Conservation (phyloP, 805 yeast genomes). For the Candida pini region DNA sequence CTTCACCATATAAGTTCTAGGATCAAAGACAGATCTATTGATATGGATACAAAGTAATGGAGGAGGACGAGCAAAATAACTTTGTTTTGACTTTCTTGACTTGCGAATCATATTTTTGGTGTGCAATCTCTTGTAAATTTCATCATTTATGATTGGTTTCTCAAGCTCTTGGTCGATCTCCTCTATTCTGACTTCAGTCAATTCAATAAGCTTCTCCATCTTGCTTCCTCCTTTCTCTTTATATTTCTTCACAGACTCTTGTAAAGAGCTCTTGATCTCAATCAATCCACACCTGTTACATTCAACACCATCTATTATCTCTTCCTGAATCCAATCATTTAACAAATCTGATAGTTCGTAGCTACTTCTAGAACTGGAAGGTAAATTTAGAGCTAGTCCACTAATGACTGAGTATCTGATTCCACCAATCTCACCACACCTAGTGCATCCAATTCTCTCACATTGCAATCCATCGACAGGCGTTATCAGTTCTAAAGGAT, state of each 20-base stretch:
- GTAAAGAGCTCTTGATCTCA: slow-evolving; percentile 50
- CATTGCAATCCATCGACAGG: slow-evolving; percentile 91
- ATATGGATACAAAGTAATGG: slow-evolving; percentile 80
- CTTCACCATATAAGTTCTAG: slow-evolving; percentile 72
- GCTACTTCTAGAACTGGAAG: slow-evolving; percentile 39
- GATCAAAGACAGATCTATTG: slow-evolving; percentile 90
- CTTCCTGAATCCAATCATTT: slow-evolving; percentile 68
- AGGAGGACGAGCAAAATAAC: slow-evolving; percentile 74
- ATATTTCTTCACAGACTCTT: slow-evolving; percentile 29
- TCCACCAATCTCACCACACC: slow-evolving; percentile 93
- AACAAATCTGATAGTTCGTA: slow-evolving; percentile 47
- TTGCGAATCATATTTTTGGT: slow-evolving; percentile 70
- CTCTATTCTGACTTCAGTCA: slow-evolving; percentile 40
- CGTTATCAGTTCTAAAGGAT: slow-evolving; percentile 58
- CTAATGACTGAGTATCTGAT: slow-evolving; percentile 74
- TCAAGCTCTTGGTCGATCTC: slow-evolving; percentile 48
- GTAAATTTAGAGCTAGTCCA: slow-evolving; percentile 68
- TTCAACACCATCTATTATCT: slow-evolving; percentile 87
- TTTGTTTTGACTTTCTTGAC: slow-evolving; percentile 80
- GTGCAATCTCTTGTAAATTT: slow-evolving; percentile 65
- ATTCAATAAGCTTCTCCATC: slow-evolving; percentile 21
- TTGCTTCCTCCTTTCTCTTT: slow-evolving; percentile 11
- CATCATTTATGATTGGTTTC: slow-evolving; percentile 73
- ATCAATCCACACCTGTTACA: slow-evolving; percentile 86
- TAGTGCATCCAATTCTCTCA: slow-evolving; percentile 83